Percentiles rank a stretch among this genome's conserved stretches.
Evolutionary conservation across 2,329 filamentous ascomycete species (phyloP).

Genomic region (Diaporthe sp.): DNA sequence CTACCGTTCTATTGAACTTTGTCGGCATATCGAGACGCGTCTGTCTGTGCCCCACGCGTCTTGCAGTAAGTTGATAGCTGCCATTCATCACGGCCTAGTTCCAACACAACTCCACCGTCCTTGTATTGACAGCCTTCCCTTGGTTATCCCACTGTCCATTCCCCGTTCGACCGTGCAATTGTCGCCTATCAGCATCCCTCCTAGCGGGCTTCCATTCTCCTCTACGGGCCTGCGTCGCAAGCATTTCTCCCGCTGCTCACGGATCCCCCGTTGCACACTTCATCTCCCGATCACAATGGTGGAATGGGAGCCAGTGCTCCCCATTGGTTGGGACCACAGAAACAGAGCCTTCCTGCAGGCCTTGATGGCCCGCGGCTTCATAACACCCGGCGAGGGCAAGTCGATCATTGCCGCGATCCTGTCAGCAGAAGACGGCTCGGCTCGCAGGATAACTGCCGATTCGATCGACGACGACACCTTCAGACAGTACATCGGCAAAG

Average conservation of each 20-base stretch:
- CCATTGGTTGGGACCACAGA: slow-evolving; percentile 65
- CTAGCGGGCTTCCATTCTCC: background rate
- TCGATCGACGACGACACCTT: slow-evolving; percentile 80
- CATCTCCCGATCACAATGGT: background rate
- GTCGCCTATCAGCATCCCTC: background rate
- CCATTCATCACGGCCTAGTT: background rate
- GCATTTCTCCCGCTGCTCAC: background rate
- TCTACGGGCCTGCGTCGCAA: background rate
- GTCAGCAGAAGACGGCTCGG: slow-evolving; percentile 61
- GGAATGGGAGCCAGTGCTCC: slow-evolving; percentile 51
- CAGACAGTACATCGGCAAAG: slow-evolving; percentile 74
- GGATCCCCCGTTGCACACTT: background rate
- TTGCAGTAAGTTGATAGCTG: background rate
- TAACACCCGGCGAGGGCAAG: slow-evolving; percentile 82
- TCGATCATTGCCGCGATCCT: slow-evolving; percentile 83
- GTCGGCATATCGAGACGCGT: slow-evolving; percentile 8
- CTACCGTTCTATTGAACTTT: background rate
- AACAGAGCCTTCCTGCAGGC: slow-evolving; percentile 94
- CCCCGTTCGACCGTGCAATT: background rate
- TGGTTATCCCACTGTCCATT: background rate
- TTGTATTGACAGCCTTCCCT: background rate
- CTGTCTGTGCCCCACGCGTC: slow-evolving; percentile 10
- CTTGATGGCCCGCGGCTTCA: slow-evolving; percentile 81
- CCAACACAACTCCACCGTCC: background rate
- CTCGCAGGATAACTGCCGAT: slow-evolving; percentile 62